These are phyloP conservation scores for Lotus japonicus DNA, from an alignment of 306 rosid species.

Conservation along the genomic window DNA sequence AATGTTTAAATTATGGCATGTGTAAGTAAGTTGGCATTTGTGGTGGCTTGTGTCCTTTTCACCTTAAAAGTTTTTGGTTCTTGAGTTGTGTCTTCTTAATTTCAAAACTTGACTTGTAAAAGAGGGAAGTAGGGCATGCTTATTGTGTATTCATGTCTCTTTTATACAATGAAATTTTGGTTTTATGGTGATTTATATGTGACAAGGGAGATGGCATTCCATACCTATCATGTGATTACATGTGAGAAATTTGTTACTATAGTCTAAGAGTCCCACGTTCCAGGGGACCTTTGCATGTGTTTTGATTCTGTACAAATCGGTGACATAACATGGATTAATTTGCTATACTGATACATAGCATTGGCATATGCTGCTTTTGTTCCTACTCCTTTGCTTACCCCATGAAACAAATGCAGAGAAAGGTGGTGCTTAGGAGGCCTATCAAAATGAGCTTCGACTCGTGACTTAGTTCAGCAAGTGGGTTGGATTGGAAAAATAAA, in stretches of 20 bases:
- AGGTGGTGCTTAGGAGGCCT: neutral
- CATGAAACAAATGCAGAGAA: conserved; percentile 9
- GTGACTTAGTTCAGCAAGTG: no score
- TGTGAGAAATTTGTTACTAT: conserved; percentile 44
- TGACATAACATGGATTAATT: conserved; percentile 69
- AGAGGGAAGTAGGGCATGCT: conserved; percentile 27
- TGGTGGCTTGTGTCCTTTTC: conserved; percentile 30
- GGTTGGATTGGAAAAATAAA: no score
- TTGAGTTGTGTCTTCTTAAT: conserved; percentile 19
- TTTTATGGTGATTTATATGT: conserved; percentile 27
- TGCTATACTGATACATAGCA: conserved; percentile 50
- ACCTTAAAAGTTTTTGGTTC: conserved; percentile 15
- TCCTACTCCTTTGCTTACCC: conserved; percentile 19
- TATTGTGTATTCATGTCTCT: conserved; percentile 17
- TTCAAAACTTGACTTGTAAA: conserved; percentile 36
- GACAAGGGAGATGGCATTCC: conserved; percentile 49
- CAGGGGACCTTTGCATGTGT: conserved; percentile 53
- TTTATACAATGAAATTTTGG: conserved; percentile 6
- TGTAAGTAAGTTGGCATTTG: conserved; percentile 33
- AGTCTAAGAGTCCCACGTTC: conserved; percentile 34
- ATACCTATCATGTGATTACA: conserved; percentile 70
- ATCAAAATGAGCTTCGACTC: no score
- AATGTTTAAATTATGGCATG: conserved; percentile 15
- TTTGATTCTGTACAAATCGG: conserved; percentile 51
- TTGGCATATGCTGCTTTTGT: conserved; percentile 42